Base-by-base conservation (phyloP, 768 basidiomycete genomes). In the Sporobolomyces pararoseus region DNA sequence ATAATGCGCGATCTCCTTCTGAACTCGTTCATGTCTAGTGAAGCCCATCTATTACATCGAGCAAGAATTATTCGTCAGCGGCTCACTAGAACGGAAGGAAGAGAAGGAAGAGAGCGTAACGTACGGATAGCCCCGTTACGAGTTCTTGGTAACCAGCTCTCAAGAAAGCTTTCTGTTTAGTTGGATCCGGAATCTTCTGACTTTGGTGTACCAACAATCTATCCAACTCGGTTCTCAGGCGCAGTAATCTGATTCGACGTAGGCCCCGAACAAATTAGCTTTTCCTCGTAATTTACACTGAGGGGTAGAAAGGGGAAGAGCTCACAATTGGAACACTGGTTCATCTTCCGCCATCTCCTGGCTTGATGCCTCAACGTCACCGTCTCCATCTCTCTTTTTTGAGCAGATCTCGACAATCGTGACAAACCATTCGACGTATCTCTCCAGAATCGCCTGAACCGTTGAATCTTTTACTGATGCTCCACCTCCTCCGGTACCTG, bases 151-250 rank as follows among this genome's bases (percentile, higher is more conserved):
- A 97, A 49, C 90, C 83, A 7, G 84, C 83, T 6, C 86, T 86
- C 67, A 88, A 84, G 65, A 88, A 86, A 4, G 86, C 87, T 16
- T 87, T 87, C 76, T 82, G 86, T 27, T 85, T 82, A 0, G 84
- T 81, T 0, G 83, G 78, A 71, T 90, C 89, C 23, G 82, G 82
- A 49, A 86, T 84, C 73, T 86, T 88, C 57, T 84, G 82, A 7
- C 89, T 85, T 78, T 96, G 91, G 32, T 84, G 82, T 44, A 83
- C 79, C 65, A 96, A 85, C 42, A 97, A 82, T 74, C 88, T 88
- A 49, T 85, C 83, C 25, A 97, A 78, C 79, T 95, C 94, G 74
- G 88, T 86, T 46, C 93, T 86, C 57, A 97, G 79, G n/a, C 92
- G 88, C 19, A 87, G n/a, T n/a, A n/a, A n/a, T n/a, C n/a, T n/a